Evolutionary conservation across 2,329 filamentous ascomycete species (phyloP).

Genomic region (Tolypocladium tropicale): DNA sequence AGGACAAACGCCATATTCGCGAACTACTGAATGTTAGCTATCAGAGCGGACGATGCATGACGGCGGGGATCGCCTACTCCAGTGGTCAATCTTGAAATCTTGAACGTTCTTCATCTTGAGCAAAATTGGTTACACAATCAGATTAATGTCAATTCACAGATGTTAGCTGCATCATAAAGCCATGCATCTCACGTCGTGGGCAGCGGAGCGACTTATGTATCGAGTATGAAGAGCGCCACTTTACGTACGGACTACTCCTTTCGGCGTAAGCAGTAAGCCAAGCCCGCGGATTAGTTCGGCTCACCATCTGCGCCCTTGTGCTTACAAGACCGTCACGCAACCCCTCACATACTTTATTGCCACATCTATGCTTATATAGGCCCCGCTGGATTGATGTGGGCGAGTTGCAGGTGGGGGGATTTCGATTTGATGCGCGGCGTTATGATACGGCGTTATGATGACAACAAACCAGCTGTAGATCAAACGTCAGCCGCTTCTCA

Average conservation of each 20-base stretch:
- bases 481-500: too few species aligned
- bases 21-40: neutral
- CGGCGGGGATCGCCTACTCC: neutral
- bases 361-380: neutral
- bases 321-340: neutral
- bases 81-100: neutral
- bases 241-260: too few species aligned
- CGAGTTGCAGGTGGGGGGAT: too few species aligned
- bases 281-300: too few species aligned
- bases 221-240: too few species aligned
- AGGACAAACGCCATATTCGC: neutral
- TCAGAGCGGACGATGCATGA: neutral
- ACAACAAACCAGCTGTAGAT: too few species aligned
- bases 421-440: too few species aligned
- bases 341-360: neutral
- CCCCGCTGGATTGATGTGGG: neutral
- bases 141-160: neutral
- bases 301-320: neutral
- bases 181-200: neutral
- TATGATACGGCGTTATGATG: too few species aligned
- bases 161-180: neutral
- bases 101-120: neutral
- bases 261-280: too few species aligned
- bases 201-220: too few species aligned
- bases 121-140: neutral